These are phyloP conservation scores for Nephelium lappaceum DNA, from an alignment of 345 rosid genomes.

Conservation along the genomic window DNA sequence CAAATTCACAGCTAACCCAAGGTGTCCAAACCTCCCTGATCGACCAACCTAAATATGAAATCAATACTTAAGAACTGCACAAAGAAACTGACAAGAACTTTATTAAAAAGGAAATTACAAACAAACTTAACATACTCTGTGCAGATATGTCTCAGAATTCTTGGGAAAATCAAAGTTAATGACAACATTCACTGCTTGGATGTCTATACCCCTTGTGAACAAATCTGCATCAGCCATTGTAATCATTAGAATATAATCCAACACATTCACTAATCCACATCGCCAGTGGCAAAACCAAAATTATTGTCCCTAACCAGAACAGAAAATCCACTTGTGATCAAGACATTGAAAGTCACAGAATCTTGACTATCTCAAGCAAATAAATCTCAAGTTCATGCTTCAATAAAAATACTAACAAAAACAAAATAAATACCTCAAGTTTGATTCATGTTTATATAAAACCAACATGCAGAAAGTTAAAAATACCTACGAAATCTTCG, in stretches of 20 bases:
- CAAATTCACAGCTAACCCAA: constrained; percentile 99
- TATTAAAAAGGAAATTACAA: constrained; percentile 2
- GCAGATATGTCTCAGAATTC: constrained; percentile 97
- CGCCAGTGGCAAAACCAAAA: not conserved
- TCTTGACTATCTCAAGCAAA: not conserved
- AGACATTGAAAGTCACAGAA: not conserved
- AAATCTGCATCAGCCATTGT: constrained; percentile 61
- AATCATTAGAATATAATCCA: constrained; percentile 26
- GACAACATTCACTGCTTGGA: constrained; percentile 99
- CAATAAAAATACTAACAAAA: not conserved
- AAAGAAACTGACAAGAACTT: not conserved
- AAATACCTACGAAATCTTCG: not conserved
- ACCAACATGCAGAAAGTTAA: not conserved
- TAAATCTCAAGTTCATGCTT: constrained; percentile 3
- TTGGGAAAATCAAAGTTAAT: constrained; percentile 97
- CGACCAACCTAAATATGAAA: constrained; percentile 76
- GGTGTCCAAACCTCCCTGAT: constrained; percentile 99
- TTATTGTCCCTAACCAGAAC: not conserved
- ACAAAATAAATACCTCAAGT: not conserved
- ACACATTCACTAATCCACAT: not conserved
- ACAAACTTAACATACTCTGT: constrained; percentile 66
- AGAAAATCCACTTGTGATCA: not conserved
- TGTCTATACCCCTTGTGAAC: constrained; percentile 98
- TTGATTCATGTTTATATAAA: not conserved
- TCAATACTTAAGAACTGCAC: constrained; percentile 4